These are phyloP conservation scores for Wickerhamiella brachini DNA, from an alignment of 805 yeast species.

Conservation along the genomic window DNA sequence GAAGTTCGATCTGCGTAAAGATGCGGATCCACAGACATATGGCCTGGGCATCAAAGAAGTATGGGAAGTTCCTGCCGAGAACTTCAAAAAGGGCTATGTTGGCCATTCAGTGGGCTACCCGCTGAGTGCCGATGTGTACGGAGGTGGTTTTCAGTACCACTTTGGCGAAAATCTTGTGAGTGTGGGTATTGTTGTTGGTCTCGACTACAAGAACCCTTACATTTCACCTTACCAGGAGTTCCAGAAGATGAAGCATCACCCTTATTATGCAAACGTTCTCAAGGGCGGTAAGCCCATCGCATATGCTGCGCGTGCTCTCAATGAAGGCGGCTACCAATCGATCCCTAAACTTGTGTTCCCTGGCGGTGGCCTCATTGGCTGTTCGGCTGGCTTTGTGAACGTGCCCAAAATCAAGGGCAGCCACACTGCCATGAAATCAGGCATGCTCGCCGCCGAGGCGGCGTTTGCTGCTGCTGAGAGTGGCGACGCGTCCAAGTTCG, in stretches of 20 bases:
- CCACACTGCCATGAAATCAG: slow-evolving; percentile 94
- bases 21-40: slow-evolving; percentile 67
- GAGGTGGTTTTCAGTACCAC: slow-evolving; percentile 96
- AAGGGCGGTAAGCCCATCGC: slow-evolving; percentile 86
- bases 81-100: slow-evolving; percentile 66
- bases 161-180: slow-evolving; percentile 87
- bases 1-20: slow-evolving; percentile 52
- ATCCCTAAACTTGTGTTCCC: slow-evolving; percentile 87
- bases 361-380: slow-evolving; percentile 92
- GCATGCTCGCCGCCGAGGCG: slow-evolving; percentile 85
- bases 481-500: slow-evolving; percentile 27
- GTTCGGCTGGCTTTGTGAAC: slow-evolving; percentile 91
- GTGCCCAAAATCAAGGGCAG: slow-evolving; percentile 97
- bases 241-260: slow-evolving; percentile 87
- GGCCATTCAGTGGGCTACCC: slow-evolving; percentile 90
- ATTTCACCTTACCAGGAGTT: slow-evolving; percentile 92
- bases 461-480: slow-evolving; percentile 42
- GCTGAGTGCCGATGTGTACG: slow-evolving; percentile 56
- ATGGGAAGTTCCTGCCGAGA: slow-evolving; percentile 83
- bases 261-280: slow-evolving; percentile 58
- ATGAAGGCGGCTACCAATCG: slow-evolving; percentile 94
- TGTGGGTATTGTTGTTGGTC: slow-evolving; percentile 87
- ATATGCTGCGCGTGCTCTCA: slow-evolving; percentile 90
- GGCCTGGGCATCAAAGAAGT: slow-evolving; percentile 94
- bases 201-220: slow-evolving; percentile 92